Conservation (phyloP, 2,329 filamentous ascomycete species). For the Pestalotiopsis sp. region DNA sequence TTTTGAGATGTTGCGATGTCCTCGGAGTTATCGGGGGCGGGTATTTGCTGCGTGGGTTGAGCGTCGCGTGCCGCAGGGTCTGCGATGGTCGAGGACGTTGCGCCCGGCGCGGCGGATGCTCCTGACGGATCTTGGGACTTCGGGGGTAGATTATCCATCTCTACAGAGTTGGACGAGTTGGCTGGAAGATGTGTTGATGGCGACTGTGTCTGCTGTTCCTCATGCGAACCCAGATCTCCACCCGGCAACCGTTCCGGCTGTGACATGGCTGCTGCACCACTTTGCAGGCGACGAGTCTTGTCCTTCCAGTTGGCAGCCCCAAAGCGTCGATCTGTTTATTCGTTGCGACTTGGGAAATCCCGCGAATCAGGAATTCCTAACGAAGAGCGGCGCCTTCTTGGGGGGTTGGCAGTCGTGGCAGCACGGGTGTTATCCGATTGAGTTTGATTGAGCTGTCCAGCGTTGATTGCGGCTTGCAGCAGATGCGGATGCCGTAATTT, state of each 20-base stretch:
- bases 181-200: conserved; percentile 6
- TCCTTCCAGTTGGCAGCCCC: conserved; percentile 1
- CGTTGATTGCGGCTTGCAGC: background rate
- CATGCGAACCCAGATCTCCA: conserved; percentile 12
- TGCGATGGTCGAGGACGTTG: background rate
- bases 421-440: conserved; percentile 1
- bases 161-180: conserved; percentile 7
- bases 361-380: background rate
- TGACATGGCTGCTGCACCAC: conserved; percentile 7
- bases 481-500: background rate
- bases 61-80: background rate
- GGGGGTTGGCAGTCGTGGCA: background rate
- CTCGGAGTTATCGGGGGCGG: background rate
- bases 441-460: conserved; percentile 9
- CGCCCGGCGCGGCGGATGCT: background rate
- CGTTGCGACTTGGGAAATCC: background rate
- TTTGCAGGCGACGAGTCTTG: background rate
- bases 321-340: background rate
- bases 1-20: background rate
- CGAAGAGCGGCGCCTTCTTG: background rate
- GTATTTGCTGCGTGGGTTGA: background rate
- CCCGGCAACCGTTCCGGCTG: conserved; percentile 11
- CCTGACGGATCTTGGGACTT: background rate
- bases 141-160: conserved; percentile 13
- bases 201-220: background rate